These are phyloP conservation scores for Mucor plumbeus DNA, from an alignment of 371 early-diverging fungal genomes.

Conservation along the genomic window DNA sequence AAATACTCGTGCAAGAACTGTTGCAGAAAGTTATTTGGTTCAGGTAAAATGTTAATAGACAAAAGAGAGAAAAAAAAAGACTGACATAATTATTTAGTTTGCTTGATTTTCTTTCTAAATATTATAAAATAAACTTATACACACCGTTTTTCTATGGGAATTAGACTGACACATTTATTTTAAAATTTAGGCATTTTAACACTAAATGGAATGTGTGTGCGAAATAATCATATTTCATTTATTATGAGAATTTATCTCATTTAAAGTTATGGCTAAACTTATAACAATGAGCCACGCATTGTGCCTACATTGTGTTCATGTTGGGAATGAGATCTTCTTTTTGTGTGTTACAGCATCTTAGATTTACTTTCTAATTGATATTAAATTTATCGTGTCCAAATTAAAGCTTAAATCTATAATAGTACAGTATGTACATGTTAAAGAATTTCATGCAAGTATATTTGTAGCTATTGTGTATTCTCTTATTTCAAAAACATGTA, in stretches of 20 bases:
- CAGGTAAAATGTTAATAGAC: slow-evolving; percentile 47
- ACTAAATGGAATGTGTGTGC: not conserved
- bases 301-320: not conserved
- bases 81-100: slow-evolving; percentile 10
- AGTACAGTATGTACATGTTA: too few species aligned
- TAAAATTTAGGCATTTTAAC: not conserved
- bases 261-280: not conserved
- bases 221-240: not conserved
- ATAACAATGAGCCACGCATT: not conserved
- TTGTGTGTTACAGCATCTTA: not conserved
- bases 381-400: too few species aligned
- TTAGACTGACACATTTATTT: not conserved
- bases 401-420: too few species aligned
- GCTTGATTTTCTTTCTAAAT: slow-evolving; percentile 6
- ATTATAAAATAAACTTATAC: not conserved
- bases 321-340: not conserved
- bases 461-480: too few species aligned
- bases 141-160: slow-evolving; percentile 2
- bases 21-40: slow-evolving; percentile 82
- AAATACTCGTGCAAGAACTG: slow-evolving; percentile 94
- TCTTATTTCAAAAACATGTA: too few species aligned
- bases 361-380: too few species aligned
- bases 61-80: not conserved
- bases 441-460: too few species aligned
- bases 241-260: not conserved